Evolutionary conservation across 139 green algal species (phyloP), one percentile per base, ranked within the genome.

Genomic region (Klebsormidium nitens): DNA sequence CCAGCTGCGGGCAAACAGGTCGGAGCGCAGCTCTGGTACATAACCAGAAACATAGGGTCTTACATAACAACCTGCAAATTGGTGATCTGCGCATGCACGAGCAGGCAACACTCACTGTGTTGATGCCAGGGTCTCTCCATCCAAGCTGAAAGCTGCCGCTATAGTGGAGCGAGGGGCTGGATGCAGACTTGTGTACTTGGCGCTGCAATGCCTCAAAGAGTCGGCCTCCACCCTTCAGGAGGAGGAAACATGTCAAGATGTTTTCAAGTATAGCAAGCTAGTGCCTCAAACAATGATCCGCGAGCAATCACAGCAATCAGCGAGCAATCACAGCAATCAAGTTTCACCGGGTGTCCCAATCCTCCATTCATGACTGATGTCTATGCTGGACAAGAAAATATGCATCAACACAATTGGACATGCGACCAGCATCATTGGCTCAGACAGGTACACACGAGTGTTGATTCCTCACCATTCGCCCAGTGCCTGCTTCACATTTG

Each of bases 81-180:
- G 28, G 14, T 49, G 29, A 14, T 47, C 56, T 59, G 14, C 28
- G 17, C 19, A 47, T 59, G 19, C 17, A 14, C 56, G 19, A 64
- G 17, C 19, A 17, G 17, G 31, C 31, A 14, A 17, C 11, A 76
- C 86, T 74, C 63, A 93, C 89, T 96, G 91, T 31, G 91, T 93
- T 2, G 85, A 91, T 1, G 91, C 91, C n/a, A 96, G 68, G 37
- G 87, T 59, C 3, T 44, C 66, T 14, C 91, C 91, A 66, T 96
- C 89, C 3, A 74, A 77, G 36, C 79, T 88, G 80, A 93, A 96
- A 2, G 84, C 87, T 2, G 84, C 74, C 0, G 90, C 91, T 36
- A 96, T 96, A 29, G 91, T 95, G 6, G 88, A 95, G 23, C 91
- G 80, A 0, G 91, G 91, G 0, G 85, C 58, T 6, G 89, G 89